phyloP scores from a whole-genome alignment of 2,329 filamentous ascomycete genomes.

The Ceratocystis smalleyi region DNA sequence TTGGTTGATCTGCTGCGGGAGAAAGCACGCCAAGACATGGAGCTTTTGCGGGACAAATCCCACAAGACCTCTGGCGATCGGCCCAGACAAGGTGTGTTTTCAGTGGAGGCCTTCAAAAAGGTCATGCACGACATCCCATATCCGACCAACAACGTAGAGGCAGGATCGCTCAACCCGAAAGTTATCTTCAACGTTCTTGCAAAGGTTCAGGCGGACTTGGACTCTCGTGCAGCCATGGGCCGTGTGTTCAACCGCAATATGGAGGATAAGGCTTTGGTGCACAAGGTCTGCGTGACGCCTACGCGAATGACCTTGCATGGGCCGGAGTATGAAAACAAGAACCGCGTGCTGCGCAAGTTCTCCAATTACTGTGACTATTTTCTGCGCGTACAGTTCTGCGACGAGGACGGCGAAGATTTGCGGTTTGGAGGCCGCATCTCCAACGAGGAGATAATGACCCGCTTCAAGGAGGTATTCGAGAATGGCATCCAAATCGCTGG shows the following conservation, averaged over 20 bases:
- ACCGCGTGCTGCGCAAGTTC: slow-evolving; percentile 55
- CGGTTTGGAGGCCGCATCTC: slow-evolving; percentile 29
- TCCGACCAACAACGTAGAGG: slow-evolving; percentile 35
- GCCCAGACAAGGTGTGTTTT: slow-evolving; percentile 27
- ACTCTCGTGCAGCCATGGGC: slow-evolving; percentile 17
- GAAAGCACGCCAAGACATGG: slow-evolving; percentile 19
- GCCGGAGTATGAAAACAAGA: slow-evolving; percentile 51
- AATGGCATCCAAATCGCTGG: slow-evolving; percentile 49
- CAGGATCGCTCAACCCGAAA: slow-evolving; percentile 27
- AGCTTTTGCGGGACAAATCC: neutral
- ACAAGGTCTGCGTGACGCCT: slow-evolving; percentile 39
- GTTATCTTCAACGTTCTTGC: slow-evolving; percentile 29
- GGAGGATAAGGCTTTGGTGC: slow-evolving; percentile 12
- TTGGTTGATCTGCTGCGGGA: slow-evolving; percentile 31
- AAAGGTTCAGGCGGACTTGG: slow-evolving; percentile 28
- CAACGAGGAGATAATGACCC: slow-evolving; percentile 35
- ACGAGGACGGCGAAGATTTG: slow-evolving; percentile 55
- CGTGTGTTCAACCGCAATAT: slow-evolving; percentile 17
- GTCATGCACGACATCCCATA: slow-evolving; percentile 39
- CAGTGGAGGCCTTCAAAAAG: slow-evolving; percentile 37
- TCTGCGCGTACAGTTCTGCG: slow-evolving; percentile 54
- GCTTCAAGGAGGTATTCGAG: slow-evolving; percentile 46
- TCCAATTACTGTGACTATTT: slow-evolving; percentile 45
- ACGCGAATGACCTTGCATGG: slow-evolving; percentile 41
- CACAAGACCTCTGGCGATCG: neutral